These are phyloP conservation scores for Rhizoclosmatium globosum DNA, from an alignment of 192 early-diverging fungal genomes.

Conservation along the genomic window DNA sequence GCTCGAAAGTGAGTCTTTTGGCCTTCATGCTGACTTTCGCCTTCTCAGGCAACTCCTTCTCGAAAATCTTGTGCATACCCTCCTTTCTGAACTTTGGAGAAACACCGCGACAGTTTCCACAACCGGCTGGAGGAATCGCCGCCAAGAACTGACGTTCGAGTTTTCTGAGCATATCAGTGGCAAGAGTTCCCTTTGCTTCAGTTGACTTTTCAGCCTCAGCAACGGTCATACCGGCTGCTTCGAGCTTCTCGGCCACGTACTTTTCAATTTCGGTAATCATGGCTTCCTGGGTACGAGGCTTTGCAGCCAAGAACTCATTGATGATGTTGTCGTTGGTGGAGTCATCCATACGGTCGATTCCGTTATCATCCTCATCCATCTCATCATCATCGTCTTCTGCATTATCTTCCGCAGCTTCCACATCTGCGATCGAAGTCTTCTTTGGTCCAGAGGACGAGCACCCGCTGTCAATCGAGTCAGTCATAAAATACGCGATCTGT, in stretches of 20 bases:
- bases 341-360: constrained; percentile 57
- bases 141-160: constrained; percentile 60
- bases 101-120: constrained; percentile 57
- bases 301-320: constrained; percentile 14
- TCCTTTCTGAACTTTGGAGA: constrained; percentile 82
- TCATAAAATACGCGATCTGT: background rate
- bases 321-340: constrained; percentile 41
- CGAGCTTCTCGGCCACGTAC: constrained; percentile 62
- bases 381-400: constrained; percentile 48
- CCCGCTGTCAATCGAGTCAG: background rate
- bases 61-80: constrained; percentile 85
- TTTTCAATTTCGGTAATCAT: constrained; percentile 69
- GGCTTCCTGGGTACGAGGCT: constrained; percentile 50
- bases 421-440: constrained; percentile 35
- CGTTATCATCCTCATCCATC: constrained; percentile 51
- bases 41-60: constrained; percentile 75
- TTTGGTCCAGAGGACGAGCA: background rate
- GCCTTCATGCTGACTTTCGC: constrained; percentile 65
- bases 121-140: constrained; percentile 47
- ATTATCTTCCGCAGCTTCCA: constrained; percentile 50
- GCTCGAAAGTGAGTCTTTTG: constrained; percentile 58
- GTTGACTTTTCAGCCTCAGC: background rate
- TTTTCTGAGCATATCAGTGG: constrained; percentile 54
- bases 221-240: constrained; percentile 24
- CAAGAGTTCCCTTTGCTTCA: constrained; percentile 50